Conservation (phyloP, 1,284 basidiomycete genomes). For the Trichosporon sp. region DNA sequence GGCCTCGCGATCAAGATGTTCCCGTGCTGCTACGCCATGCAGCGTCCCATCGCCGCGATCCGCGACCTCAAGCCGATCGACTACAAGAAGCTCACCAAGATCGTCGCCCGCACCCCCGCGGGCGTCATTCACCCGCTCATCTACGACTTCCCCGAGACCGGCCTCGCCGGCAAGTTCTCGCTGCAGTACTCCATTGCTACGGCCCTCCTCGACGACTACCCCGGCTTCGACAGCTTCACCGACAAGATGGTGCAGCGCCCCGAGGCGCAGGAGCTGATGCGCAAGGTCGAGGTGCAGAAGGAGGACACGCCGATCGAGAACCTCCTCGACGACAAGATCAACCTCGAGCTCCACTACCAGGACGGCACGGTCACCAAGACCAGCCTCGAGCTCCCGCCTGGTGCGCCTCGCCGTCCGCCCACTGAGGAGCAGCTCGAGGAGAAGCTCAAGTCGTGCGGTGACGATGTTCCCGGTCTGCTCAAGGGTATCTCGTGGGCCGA, state of each 20-base stretch:
- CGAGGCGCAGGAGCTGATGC: constrained; percentile 7
- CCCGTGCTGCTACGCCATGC: constrained; percentile 14
- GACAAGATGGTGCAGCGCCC: constrained; percentile 8
- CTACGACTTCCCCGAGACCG: constrained; percentile 9
- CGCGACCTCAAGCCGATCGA: constrained; percentile 9
- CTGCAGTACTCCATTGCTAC: constrained; percentile 11
- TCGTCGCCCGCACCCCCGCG: constrained; percentile 5
- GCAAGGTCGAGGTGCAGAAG: constrained; percentile 7
- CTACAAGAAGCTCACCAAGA: constrained; percentile 2
- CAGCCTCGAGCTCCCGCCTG: constrained; percentile 1
- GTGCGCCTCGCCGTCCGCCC: constrained; percentile 6
- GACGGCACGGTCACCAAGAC: constrained; percentile 3
- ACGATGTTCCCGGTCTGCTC: constrained; percentile 3
- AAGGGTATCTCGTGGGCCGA: constrained; percentile 1
- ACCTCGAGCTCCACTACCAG: constrained; percentile 1
- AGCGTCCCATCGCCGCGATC: constrained; percentile 11
- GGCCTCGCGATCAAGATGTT: constrained; percentile 13
- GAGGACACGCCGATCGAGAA: constrained; percentile 7
- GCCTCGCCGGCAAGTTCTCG: constrained; percentile 11
- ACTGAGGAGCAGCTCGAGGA: constrained; percentile 5
- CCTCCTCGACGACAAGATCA: constrained; percentile 10
- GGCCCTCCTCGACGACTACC: constrained; percentile 8
- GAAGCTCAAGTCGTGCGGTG: constrained; percentile 6
- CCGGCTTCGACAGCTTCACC: constrained; percentile 8
- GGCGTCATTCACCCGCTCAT: constrained; percentile 11